Conservation (phyloP, 164 flowering plant genomes). For the Magnolia officinalis region DNA sequence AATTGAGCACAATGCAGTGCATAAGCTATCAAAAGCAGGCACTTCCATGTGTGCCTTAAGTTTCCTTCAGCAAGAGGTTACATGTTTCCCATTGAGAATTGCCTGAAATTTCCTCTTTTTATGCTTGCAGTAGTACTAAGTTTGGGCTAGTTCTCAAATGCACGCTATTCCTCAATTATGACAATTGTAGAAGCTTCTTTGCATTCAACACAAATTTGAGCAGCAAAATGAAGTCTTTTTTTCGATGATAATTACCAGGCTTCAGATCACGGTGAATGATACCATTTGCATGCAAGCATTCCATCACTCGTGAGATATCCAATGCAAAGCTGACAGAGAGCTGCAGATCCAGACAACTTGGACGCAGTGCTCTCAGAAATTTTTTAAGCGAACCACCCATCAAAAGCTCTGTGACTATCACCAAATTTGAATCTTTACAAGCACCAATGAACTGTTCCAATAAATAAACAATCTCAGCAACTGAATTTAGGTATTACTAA, state of each 20-base stretch:
- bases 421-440: conserved; percentile 17
- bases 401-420: conserved; percentile 29
- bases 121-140: too few species aligned
- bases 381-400: conserved; percentile 23
- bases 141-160: too few species aligned
- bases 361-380: conserved; percentile 18
- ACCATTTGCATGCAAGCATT: conserved; percentile 29
- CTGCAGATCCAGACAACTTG: conserved; percentile 18
- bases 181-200: too few species aligned
- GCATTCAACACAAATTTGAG: too few species aligned
- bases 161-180: too few species aligned
- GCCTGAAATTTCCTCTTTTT: too few species aligned
- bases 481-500: not conserved
- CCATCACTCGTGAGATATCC: conserved; percentile 31
- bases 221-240: too few species aligned
- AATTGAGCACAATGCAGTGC: too few species aligned
- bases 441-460: conserved; percentile 36
- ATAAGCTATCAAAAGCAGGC: too few species aligned
- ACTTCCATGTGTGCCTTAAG: too few species aligned
- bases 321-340: conserved; percentile 24
- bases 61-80: too few species aligned
- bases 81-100: too few species aligned
- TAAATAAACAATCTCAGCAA: conserved; percentile 10
- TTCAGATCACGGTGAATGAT: conserved; percentile 37
- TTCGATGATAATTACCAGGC: conserved; percentile 17